These are phyloP conservation scores for Aspergillus ibericus DNA, from an alignment of 2,329 filamentous ascomycete genomes.

Conservation along the genomic window DNA sequence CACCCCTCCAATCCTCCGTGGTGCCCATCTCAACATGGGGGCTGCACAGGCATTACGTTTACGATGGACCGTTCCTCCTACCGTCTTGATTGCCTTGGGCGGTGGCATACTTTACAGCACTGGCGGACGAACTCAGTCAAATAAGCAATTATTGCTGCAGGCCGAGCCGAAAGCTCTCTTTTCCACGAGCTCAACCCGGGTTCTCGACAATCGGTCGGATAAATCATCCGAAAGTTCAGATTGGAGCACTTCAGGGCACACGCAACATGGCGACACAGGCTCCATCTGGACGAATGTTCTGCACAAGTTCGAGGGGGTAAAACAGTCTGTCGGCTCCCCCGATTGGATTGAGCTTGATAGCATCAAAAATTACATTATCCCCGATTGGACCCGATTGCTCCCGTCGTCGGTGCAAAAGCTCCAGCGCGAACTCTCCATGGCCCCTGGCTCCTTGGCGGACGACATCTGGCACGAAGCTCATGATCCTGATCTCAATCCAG, in stretches of 20 bases:
- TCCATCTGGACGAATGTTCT: slow-evolving; percentile 55
- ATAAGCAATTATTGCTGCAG: slow-evolving; percentile 19
- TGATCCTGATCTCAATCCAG: slow-evolving; percentile 78
- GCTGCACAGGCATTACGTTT: slow-evolving; percentile 33
- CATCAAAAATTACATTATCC: slow-evolving; percentile 71
- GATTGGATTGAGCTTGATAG: slow-evolving; percentile 51
- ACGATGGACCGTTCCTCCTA: slow-evolving; percentile 39
- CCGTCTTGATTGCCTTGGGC: slow-evolving; percentile 30
- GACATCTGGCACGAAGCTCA: slow-evolving; percentile 93
- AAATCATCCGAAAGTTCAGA: neutral
- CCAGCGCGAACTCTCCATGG: slow-evolving; percentile 82
- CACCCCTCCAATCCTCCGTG: slow-evolving; percentile 18
- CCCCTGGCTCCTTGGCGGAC: slow-evolving; percentile 82
- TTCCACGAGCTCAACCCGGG: slow-evolving; percentile 21
- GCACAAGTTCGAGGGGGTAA: slow-evolving; percentile 41
- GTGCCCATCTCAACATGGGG: slow-evolving; percentile 34
- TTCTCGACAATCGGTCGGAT: slow-evolving; percentile 15
- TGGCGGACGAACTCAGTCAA: slow-evolving; percentile 27
- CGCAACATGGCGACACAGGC: slow-evolving; percentile 27
- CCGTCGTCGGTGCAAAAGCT: slow-evolving; percentile 79
- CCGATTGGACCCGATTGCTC: slow-evolving; percentile 76
- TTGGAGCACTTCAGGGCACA: slow-evolving; percentile 9
- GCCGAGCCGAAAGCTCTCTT: slow-evolving; percentile 25
- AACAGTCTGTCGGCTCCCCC: slow-evolving; percentile 41
- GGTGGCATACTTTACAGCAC: slow-evolving; percentile 28